Conservation (phyloP, 2,329 filamentous ascomycete genomes). For the Fusarium luffae region DNA sequence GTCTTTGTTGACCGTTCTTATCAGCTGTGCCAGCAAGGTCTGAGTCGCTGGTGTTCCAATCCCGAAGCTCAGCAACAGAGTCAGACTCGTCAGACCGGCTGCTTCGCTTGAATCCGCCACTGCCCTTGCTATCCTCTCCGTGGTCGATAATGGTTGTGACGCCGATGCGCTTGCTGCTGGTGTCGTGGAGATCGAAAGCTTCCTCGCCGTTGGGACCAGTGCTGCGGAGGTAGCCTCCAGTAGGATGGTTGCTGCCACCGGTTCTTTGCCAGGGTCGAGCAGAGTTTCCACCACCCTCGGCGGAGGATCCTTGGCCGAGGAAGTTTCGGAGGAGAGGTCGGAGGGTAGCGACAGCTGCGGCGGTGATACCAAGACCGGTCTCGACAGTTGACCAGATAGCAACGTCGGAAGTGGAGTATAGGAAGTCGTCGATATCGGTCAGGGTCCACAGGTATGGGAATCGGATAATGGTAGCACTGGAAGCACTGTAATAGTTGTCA, state of each 20-base stretch:
- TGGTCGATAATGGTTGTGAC: constrained; percentile 44
- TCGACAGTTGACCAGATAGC: constrained; percentile 60
- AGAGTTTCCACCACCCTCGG: constrained; percentile 29
- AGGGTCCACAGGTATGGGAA: constrained; percentile 55
- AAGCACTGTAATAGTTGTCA: constrained; percentile 34
- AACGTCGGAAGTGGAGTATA: constrained; percentile 56
- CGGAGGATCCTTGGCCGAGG: constrained; percentile 15
- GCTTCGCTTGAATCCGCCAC: neutral
- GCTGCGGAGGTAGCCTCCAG: constrained; percentile 37
- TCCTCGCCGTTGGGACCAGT: constrained; percentile 12
- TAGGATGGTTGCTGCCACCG: constrained; percentile 32
- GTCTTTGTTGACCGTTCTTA: constrained; percentile 5
- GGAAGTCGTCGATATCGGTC: constrained; percentile 53
- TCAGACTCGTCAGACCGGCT: constrained; percentile 25
- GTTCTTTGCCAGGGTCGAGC: constrained; percentile 35
- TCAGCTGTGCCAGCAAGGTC: constrained; percentile 23
- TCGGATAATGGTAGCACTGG: constrained; percentile 56
- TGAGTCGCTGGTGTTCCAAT: constrained; percentile 42
- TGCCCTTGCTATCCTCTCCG: constrained; percentile 7
- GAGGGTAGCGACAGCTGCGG: constrained; percentile 55
- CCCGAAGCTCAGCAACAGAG: constrained; percentile 14
- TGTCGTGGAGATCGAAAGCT: constrained; percentile 21
- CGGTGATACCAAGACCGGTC: constrained; percentile 55
- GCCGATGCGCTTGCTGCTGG: constrained; percentile 17
- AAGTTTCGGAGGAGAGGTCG: constrained; percentile 15